Evolutionary conservation across 2,329 filamentous ascomycete species (phyloP), one percentile per base, ranked within the genome.

Genomic region (Phialocephala subalpina): DNA sequence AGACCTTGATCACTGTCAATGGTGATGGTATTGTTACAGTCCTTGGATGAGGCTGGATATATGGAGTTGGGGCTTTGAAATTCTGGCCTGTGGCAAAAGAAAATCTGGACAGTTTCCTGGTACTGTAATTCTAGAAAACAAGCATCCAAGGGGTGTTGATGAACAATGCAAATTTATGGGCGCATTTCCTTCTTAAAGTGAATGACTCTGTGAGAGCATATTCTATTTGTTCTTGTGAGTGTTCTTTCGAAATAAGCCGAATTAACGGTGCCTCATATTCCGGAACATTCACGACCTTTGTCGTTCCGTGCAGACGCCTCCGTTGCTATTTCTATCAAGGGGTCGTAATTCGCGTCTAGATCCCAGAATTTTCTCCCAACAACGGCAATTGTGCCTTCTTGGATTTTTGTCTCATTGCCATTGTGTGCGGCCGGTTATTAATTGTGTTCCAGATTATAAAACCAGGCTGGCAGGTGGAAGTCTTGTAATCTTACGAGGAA

Each of bases 1-100:
- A 89, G 78, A 90, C 88, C 73, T 82, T 98, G 73, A 82, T 97
- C 60, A 86, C 90, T 20, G 84, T 97, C 69, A 92, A 92, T 73
- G 83, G 81, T 18, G 90, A 94, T 58, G 95, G 95, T 18, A 86
- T 89, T 55, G 80, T 98, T 61, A 92, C 87, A 66, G 85, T 96
- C 70, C 81, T 97, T 70, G 84, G 86, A 65, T 74, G 66, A 74
- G 58, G 86, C 45, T 40, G 75, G 77, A 73, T 55, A 36, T 66
- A 62, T 64, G 69, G 70, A 66, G 66, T 71, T 69, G 59, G 65
- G 69, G 62, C 59, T 67, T 69, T 65, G 62, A 67, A 62, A 42
- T 65, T 66, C 53, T 68, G 60, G 65, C 63, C 64, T 69, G 57
- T 66, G 56, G 59, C 52, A 73, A 72, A 71, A 62, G 64, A 73